Conservation (phyloP, 2,329 filamentous ascomycete species). For the Sclerotinia glacialis region DNA sequence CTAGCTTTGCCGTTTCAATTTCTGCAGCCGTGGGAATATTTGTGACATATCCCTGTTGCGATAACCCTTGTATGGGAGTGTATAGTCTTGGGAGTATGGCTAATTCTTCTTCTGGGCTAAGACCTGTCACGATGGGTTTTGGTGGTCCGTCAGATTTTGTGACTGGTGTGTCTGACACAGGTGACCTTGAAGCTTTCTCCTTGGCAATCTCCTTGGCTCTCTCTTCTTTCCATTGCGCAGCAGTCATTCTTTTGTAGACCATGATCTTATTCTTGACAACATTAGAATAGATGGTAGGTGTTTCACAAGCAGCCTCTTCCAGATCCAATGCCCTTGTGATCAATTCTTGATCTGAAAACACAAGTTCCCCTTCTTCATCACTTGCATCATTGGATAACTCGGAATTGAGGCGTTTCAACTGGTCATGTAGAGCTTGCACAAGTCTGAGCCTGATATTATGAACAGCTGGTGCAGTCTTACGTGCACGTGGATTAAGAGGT, state of each 20-base stretch:
- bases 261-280: constrained; percentile 79
- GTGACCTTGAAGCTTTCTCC: constrained; percentile 36
- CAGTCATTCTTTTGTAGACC: constrained; percentile 70
- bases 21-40: constrained; percentile 62
- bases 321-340: constrained; percentile 70
- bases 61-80: constrained; percentile 62
- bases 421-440: constrained; percentile 61
- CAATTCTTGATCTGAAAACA: constrained; percentile 63
- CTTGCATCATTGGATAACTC: constrained; percentile 54
- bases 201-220: constrained; percentile 47
- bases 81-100: constrained; percentile 59
- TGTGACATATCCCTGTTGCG: constrained; percentile 72
- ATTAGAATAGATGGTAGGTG: constrained; percentile 72
- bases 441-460: constrained; percentile 57
- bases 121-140: constrained; percentile 64
- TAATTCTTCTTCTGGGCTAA: constrained; percentile 67
- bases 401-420: constrained; percentile 65
- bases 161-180: constrained; percentile 35
- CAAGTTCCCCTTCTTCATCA: constrained; percentile 51
- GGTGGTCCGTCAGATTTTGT: constrained; percentile 43
- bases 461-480: constrained; percentile 56
- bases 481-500: constrained; percentile 63
- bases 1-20: constrained; percentile 63
- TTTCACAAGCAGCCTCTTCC: constrained; percentile 73
- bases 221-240: constrained; percentile 68